These are phyloP conservation scores for Cryptosporidium viatorum DNA, from an alignment of 169 alveolate species.

Conservation along the genomic window DNA sequence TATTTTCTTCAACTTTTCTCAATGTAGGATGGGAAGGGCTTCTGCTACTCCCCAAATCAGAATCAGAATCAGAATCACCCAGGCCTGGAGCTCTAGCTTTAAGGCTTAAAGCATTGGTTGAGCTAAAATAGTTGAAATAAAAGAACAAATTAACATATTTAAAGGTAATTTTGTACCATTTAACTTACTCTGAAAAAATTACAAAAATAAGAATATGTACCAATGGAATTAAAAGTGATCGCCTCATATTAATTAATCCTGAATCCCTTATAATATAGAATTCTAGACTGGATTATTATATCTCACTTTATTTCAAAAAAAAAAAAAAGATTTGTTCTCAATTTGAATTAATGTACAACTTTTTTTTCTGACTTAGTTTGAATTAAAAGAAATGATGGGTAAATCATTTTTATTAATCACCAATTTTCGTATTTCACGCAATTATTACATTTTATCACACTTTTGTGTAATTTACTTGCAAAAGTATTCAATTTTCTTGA, in stretches of 20 bases:
- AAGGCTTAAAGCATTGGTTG: not conserved
- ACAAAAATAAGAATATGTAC: not conserved
- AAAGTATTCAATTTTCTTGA: not conserved
- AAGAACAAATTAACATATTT: not conserved
- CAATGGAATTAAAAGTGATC: not conserved
- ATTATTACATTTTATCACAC: not conserved
- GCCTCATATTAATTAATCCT: not conserved
- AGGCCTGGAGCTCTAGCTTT: not conserved
- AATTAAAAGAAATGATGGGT: not conserved
- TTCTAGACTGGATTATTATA: not conserved
- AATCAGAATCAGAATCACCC: not conserved
- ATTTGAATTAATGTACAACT: not conserved
- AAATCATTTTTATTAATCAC: not conserved
- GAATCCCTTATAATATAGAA: not conserved
- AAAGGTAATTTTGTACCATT: not conserved
- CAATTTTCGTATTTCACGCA: not conserved
- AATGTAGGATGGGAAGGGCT: not conserved
- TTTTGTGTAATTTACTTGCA: conserved; percentile 4
- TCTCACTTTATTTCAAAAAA: not conserved
- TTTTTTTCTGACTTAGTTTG: not conserved
- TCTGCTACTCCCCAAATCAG: not conserved
- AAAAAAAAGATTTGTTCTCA: no score
- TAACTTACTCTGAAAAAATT: conserved; percentile 1
- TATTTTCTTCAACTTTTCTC: not conserved
- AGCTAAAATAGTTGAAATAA: not conserved